Evolutionary conservation across 2,329 filamentous ascomycete genomes (phyloP).

Genomic region (Emmonsia crescens): DNA sequence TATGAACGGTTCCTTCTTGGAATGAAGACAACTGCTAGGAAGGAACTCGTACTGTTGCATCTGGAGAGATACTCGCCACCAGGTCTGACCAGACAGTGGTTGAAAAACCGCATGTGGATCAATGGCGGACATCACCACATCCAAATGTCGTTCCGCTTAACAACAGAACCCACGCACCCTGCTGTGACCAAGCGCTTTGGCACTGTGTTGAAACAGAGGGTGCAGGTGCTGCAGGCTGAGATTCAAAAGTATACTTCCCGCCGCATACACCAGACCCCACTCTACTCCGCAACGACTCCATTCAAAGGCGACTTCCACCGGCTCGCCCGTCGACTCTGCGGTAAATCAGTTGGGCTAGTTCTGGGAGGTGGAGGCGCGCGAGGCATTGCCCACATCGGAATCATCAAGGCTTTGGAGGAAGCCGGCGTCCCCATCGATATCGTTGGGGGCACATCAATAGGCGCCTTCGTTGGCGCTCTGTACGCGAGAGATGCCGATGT

Average conservation of each 20-base stretch:
- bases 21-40: conserved; percentile 92
- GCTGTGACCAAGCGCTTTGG: conserved; percentile 68
- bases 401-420: conserved; percentile 91
- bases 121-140: conserved; percentile 97
- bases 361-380: conserved; percentile 87
- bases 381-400: conserved; percentile 84
- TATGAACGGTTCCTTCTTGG: conserved; percentile 94
- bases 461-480: conserved; percentile 84
- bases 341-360: conserved; percentile 88
- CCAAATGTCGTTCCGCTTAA: conserved; percentile 79
- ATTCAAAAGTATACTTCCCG: conserved; percentile 97
- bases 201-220: conserved; percentile 76
- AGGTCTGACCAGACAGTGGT: conserved; percentile 78
- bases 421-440: conserved; percentile 93
- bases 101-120: conserved; percentile 91
- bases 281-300: conserved; percentile 83
- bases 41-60: conserved; percentile 83
- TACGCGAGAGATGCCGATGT: conserved; percentile 95
- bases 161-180: conserved; percentile 63
- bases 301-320: conserved; percentile 97
- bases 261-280: conserved; percentile 74
- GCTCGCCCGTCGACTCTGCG: conserved; percentile 77
- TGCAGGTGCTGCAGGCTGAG: conserved; percentile 89
- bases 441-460: conserved; percentile 90
- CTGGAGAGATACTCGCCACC: conserved; percentile 76